These are phyloP conservation scores for Chrysanthemum seticuspe DNA, from an alignment of 129 eudicot genomes.

Conservation along the genomic window DNA sequence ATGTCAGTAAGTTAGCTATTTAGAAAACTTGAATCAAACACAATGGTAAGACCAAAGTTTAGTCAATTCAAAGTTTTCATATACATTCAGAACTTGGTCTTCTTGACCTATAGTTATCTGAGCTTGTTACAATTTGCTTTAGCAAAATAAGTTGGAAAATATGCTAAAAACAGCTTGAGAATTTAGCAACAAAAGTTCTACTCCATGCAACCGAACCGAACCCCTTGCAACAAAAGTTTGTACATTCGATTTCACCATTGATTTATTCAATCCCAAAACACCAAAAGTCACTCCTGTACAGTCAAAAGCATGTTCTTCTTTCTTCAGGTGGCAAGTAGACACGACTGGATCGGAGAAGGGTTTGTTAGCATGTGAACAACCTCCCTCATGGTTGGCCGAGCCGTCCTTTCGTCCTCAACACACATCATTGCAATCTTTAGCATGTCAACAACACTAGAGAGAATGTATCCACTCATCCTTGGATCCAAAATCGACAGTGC, in stretches of 20 bases:
- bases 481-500: conserved; percentile 76
- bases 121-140: too few species aligned
- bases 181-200: conserved; percentile 10
- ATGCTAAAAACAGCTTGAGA: not conserved
- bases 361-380: conserved; percentile 87
- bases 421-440: conserved; percentile 92
- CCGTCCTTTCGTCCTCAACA: conserved; percentile 79
- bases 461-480: conserved; percentile 57
- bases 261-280: conserved; percentile 20
- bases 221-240: not conserved
- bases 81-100: not conserved
- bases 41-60: too few species aligned
- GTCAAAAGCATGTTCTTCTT: not conserved
- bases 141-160: conserved; percentile 4
- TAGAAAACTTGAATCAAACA: too few species aligned
- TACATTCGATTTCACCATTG: conserved; percentile 13
- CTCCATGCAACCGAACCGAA: not conserved
- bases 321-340: not conserved
- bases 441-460: conserved; percentile 54
- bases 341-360: conserved; percentile 29
- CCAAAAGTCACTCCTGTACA: conserved; percentile 35
- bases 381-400: conserved; percentile 89
- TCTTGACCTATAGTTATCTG: too few species aligned
- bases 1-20: too few species aligned
- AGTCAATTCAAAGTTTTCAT: not conserved